Evolutionary conservation across 768 basidiomycete species (phyloP), one percentile per base, ranked within the genome.

Genomic region (Kwoniella mangroviensis): DNA sequence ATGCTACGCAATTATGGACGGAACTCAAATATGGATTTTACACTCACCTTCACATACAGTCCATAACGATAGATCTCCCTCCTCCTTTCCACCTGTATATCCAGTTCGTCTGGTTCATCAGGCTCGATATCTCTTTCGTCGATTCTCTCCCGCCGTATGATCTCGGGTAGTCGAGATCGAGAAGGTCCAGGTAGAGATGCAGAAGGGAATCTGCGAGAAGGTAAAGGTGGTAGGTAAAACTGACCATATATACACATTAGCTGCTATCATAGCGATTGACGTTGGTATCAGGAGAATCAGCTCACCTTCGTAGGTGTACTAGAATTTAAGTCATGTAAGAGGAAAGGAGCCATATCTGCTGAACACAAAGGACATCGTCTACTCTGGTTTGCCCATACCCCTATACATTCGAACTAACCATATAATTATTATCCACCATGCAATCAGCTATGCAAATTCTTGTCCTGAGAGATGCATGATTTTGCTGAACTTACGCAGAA

Each of bases 21-120:
- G 6, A 7, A 34, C 34, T 34, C 34, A 34, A 28, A 28, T 28
- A 28, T 28, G 28, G 24, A 45, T n/a, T 1, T 13, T n/a, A 1
- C 10, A 83, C 88, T 54, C 64, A 93, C 94, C 87, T 96, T 97
- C 15, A 91, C 93, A 77, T 91, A 96, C 5, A 95, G 83, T 69
- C 88, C 83, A 72, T 92, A 89, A 52, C 88, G 85, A 79, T 96
- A 97, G 24, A 97, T 85, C 91, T 92, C 91, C 69, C 89, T 86
- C 56, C 94, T 85, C 71, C 87, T 87, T 41, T 87, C 86, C 51
- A 96, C 88, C 1, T 92, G 91, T 12, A 88, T 84, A 68, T 94
- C 90, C 34, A 96, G 86, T 64, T 88, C 88, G 80, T 93, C 92
- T 87, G 63, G 89, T 87, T 58, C 85, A 11, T 68, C 88, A 67